Evolutionary conservation across 768 basidiomycete species (phyloP).

Genomic region (Trametes villosa): DNA sequence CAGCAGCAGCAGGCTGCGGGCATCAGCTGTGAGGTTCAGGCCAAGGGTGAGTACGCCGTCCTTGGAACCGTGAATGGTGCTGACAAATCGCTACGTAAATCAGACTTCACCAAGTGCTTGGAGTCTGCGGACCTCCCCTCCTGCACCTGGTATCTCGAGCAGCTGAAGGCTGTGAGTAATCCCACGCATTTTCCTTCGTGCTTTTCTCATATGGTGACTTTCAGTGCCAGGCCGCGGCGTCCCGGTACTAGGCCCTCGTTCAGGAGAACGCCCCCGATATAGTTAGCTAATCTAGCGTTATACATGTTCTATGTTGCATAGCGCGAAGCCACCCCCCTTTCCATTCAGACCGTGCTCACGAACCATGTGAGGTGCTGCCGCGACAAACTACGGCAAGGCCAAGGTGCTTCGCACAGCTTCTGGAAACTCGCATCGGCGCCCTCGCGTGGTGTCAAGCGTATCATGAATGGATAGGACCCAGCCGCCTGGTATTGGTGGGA

Average conservation of each 20-base stretch:
- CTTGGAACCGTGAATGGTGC: neutral
- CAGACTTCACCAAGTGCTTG: slow-evolving; percentile 85
- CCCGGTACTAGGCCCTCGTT: slow-evolving; percentile 47
- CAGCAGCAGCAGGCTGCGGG: slow-evolving; percentile 52
- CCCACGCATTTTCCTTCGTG: neutral
- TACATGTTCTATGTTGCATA: neutral
- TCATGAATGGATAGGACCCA: neutral
- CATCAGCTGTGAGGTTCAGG: slow-evolving; percentile 73
- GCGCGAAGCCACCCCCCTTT: slow-evolving; percentile 4
- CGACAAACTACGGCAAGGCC: neutral
- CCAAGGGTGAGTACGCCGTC: slow-evolving; percentile 60
- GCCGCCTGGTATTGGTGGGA: neutral
- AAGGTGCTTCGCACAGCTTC: neutral
- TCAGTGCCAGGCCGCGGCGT: slow-evolving; percentile 79
- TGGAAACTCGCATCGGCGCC: neutral
- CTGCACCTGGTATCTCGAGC: slow-evolving; percentile 87
- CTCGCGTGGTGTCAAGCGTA: neutral
- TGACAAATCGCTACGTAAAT: neutral
- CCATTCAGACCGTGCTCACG: neutral
- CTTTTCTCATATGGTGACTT: slow-evolving; percentile 12
- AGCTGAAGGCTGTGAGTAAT: slow-evolving; percentile 78
- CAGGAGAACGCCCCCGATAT: neutral
- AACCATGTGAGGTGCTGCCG: neutral
- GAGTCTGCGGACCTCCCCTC: slow-evolving; percentile 80
- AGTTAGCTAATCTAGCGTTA: slow-evolving; percentile 8